These are phyloP conservation scores for Dendrobium chrysotoxum DNA, from an alignment of 106 monocot species.

Conservation along the genomic window DNA sequence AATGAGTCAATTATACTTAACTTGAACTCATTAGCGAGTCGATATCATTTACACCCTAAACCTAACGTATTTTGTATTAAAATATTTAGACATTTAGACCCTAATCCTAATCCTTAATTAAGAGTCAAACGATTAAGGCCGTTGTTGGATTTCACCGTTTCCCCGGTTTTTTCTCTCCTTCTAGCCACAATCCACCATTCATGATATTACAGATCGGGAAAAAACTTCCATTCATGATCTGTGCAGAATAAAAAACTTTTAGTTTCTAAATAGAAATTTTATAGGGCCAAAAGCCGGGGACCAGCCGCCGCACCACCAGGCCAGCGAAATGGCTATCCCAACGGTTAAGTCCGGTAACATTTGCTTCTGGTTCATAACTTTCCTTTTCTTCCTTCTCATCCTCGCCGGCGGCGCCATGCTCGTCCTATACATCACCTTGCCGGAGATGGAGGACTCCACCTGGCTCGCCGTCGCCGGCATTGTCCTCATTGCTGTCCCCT, in stretches of 20 bases:
- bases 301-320: background rate
- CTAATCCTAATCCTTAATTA: no score
- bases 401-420: constrained; percentile 38
- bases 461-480: constrained; percentile 50
- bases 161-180: constrained; percentile 20
- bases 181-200: constrained; percentile 1
- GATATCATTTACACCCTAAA: no score
- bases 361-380: constrained; percentile 42
- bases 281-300: background rate
- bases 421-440: constrained; percentile 39
- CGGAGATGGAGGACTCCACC: constrained; percentile 10
- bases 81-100: no score
- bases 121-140: no score
- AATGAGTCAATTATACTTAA: no score
- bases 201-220: background rate
- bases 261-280: background rate
- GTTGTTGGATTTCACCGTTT: constrained; percentile 10
- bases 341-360: constrained; percentile 14
- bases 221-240: background rate
- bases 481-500: constrained; percentile 36
- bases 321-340: background rate
- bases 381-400: constrained; percentile 45
- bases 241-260: background rate
- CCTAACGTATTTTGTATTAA: no score
- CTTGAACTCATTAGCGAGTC: no score